Base-by-base conservation (phyloP, 73 alveolate species). In the Tetrahymena borealis region DNA sequence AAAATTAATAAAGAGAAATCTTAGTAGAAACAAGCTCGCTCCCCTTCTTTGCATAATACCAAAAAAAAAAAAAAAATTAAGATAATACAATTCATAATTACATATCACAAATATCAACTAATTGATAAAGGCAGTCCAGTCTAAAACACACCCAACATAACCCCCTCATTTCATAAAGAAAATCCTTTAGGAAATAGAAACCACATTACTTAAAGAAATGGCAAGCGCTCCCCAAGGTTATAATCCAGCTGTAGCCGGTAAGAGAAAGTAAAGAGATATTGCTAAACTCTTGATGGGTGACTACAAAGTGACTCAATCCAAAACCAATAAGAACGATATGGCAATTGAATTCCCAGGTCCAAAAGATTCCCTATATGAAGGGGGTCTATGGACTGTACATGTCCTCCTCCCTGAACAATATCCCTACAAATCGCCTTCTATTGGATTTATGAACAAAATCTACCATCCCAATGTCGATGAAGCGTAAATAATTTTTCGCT, bases 401-500 rank as follows among this genome's bases (percentile, higher is more conserved):
- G 98, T 98, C 33, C 94, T 90, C 90, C 94, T 98, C 91, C 99
- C 99, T 31, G 99, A 97, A 43, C 39, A 98, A 28, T 98, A 98
- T 94, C 99, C 99, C n/a, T 98, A 93, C 93, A 98, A 96, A 94
- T 96, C 99, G 0, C 99, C 99, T 1, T 95, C 98, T 15, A 98
- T 98, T 90, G 99, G 99, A 35, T 98, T 98, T 94, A 94, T 93
- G 42, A 98, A 96, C 91, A 98, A 95, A 91, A 97, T 98, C 38
- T 98, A 91, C 92, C 99, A 98, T 93, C 99, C 99, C 2, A 98
- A 98, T 91, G 97, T 98, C 7, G 99, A 97, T 94, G 99, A 98
- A 92, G 97, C 96, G 98, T 96, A 96, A 43, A 0, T 7, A 7
- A 28, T 60, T 60, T 0, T 5, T 60, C n/a, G n/a, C 90, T 38